A percentile compares a stretch with the other conserved stretches of the same genome.
Evolutionary conservation across 164 flowering plant genomes (phyloP).

Genomic region (Sedum album): DNA sequence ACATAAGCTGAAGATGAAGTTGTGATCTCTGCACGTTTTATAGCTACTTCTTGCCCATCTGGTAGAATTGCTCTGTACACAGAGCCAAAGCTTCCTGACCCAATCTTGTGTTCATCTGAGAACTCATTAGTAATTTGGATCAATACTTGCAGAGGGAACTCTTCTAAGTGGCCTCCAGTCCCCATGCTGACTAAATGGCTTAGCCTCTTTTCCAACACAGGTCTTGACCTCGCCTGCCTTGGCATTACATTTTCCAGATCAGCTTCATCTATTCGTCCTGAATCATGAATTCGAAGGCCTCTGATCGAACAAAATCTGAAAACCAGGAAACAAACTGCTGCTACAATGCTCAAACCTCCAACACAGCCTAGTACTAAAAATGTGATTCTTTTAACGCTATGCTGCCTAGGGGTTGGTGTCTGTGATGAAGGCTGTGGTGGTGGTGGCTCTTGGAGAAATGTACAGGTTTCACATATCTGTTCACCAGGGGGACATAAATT

Average conservation of each 20-base stretch:
- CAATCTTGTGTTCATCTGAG: conserved; percentile 47
- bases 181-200: conserved; percentile 54
- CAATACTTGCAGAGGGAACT: conserved; percentile 35
- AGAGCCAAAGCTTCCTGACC: conserved; percentile 67
- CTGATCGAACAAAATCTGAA: conserved; percentile 23
- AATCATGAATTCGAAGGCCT: conserved; percentile 60
- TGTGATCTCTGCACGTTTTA: conserved; percentile 56
- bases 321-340: conserved; percentile 18
- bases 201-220: conserved; percentile 30
- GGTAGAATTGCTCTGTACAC: conserved; percentile 50
- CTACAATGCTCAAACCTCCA: conserved; percentile 30
- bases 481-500: conserved; percentile 24
- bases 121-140: conserved; percentile 41
- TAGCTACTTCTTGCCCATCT: conserved; percentile 59
- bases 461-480: conserved; percentile 30
- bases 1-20: conserved; percentile 15
- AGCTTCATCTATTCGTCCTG: conserved; percentile 50
- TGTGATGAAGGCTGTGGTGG: background rate
- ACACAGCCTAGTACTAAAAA: conserved; percentile 53
- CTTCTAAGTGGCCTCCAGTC: conserved; percentile 40
- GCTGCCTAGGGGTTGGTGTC: background rate
- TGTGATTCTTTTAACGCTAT: conserved; percentile 28
- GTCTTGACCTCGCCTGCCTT: conserved; percentile 3
- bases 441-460: background rate
- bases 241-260: background rate